Percentiles rank a stretch among this genome's conserved stretches.
Evolutionary conservation across 1,284 basidiomycete genomes (phyloP).

Genomic region (Ustilago lituana): DNA sequence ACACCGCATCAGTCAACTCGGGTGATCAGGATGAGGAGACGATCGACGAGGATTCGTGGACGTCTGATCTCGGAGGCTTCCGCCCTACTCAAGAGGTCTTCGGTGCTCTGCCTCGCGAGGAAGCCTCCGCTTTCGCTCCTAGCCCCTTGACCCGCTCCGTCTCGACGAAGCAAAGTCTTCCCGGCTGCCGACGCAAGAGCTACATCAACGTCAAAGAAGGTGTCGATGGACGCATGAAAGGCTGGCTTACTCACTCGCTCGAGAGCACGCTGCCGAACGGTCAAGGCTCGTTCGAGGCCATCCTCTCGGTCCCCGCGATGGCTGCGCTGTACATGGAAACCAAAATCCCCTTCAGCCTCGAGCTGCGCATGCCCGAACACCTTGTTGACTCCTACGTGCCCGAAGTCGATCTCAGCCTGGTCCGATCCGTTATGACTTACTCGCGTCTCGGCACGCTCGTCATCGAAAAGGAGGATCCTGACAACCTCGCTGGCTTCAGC

Average conservation of each 20-base stretch:
- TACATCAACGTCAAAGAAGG: conserved; percentile 52
- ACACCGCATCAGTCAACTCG: conserved; percentile 16
- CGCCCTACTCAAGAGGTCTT: conserved; percentile 41
- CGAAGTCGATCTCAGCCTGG: conserved; percentile 33
- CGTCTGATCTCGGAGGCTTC: conserved; percentile 40
- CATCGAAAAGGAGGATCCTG: conserved; percentile 47
- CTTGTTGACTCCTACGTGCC: conserved; percentile 26
- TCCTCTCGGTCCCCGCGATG: conserved; percentile 48
- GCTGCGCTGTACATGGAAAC: conserved; percentile 53
- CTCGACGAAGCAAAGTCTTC: conserved; percentile 10
- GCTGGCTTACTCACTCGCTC: conserved; percentile 48
- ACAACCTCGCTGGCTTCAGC: conserved; percentile 38
- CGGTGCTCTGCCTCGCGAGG: conserved; percentile 35
- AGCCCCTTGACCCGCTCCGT: conserved; percentile 14
- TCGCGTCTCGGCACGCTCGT: conserved; percentile 48
- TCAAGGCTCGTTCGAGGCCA: conserved; percentile 35
- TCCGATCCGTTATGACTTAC: conserved; percentile 48
- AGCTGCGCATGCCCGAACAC: conserved; percentile 38
- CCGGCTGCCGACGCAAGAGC: conserved; percentile 35
- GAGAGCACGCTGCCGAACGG: conserved; percentile 26
- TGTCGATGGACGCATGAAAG: conserved; percentile 49
- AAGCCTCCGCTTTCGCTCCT: conserved; percentile 16
- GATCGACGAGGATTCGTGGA: conserved; percentile 44
- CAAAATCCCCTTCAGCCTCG: conserved; percentile 47
- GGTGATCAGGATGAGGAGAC: conserved; percentile 27